Base-by-base conservation (phyloP, 129 eudicot genomes). In the Flaveria trinervia region DNA sequence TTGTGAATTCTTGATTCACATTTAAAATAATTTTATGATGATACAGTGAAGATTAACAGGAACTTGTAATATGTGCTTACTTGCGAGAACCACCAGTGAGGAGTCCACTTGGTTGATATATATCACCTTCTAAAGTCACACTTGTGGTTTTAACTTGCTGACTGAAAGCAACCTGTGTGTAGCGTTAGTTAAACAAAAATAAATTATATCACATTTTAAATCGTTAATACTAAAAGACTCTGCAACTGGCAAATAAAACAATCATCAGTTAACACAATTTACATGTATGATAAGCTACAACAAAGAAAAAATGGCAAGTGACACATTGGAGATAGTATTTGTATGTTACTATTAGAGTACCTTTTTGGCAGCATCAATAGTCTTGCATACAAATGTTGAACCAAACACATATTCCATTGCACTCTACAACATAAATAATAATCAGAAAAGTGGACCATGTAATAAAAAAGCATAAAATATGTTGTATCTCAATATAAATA, bases 391-490 rank as follows among this genome's bases (percentile, higher is more conserved):
- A 82, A 95, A 95, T 51, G 97, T 91, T 70, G 97, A 84, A 45
- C 99, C 99, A 77, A 95, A 95, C 43, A 95, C 93, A 76, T 87
- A 95, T 75, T 95, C 99, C 99, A 95, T 95, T 62, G 99, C 99
- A 71, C 74, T 87, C 99, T 93, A 91, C 81, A 83, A 77, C 22
- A 85, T 65, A 41, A 1, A 79, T 70, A 83, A 28, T 76, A 72
- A 76, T 44, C n/a, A 60, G 15, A 66, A 68, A 68, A 54, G 64
- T 39, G 18, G 23, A 74, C n/a, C 62, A 25, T 51, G 18, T 39
- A 30, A 25, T 20, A 55, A 14, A 59, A 73, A 25, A 36, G 50
- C 75, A 72, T 46, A 45, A 52, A 26, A 20, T 71, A 2, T 41
- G 60, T 45, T 65, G 26, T 52, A 16, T 36, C 62, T 46, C 73